phyloP scores from a whole-genome alignment of 164 flowering plant species.

The Amborella trichopoda region DNA sequence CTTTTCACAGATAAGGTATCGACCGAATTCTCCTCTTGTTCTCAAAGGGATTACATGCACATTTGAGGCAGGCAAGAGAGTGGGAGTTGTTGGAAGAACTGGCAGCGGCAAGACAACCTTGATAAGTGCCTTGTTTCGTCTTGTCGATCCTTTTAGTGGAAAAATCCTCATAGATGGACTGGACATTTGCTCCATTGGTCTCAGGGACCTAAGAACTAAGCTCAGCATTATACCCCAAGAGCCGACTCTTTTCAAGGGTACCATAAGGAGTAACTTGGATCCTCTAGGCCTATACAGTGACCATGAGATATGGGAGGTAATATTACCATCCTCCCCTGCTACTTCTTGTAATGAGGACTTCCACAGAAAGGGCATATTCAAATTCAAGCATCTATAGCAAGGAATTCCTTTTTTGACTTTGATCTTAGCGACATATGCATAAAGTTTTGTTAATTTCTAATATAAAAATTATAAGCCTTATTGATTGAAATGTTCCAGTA shows the following conservation, averaged over 20 bases:
- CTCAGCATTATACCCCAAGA: slow-evolving; percentile 92
- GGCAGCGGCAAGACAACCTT: slow-evolving; percentile 90
- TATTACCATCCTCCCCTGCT: neutral
- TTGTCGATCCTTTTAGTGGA: slow-evolving; percentile 73
- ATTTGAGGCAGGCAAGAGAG: slow-evolving; percentile 57
- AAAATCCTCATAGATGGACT: slow-evolving; percentile 25
- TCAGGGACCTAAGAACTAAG: slow-evolving; percentile 62
- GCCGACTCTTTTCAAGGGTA: slow-evolving; percentile 76
- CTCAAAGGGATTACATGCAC: slow-evolving; percentile 76
- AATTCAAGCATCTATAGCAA: too few species aligned
- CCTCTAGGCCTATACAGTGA: slow-evolving; percentile 71
- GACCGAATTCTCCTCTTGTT: slow-evolving; percentile 68
- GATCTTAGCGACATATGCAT: too few species aligned
- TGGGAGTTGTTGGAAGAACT: slow-evolving; percentile 93
- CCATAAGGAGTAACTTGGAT: slow-evolving; percentile 67
- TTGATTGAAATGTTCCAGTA: too few species aligned
- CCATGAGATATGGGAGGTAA: slow-evolving; percentile 73
- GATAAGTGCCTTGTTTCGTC: slow-evolving; percentile 70
- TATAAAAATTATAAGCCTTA: too few species aligned
- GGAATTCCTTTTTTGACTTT: too few species aligned
- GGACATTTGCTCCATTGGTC: slow-evolving; percentile 27
- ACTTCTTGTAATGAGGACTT: neutral
- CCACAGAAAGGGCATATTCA: too few species aligned
- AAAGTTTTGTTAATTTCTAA: too few species aligned
- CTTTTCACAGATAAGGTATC: slow-evolving; percentile 55